Base-by-base conservation (phyloP, 305 asterid genomes). In the Fraxinus sp. region DNA sequence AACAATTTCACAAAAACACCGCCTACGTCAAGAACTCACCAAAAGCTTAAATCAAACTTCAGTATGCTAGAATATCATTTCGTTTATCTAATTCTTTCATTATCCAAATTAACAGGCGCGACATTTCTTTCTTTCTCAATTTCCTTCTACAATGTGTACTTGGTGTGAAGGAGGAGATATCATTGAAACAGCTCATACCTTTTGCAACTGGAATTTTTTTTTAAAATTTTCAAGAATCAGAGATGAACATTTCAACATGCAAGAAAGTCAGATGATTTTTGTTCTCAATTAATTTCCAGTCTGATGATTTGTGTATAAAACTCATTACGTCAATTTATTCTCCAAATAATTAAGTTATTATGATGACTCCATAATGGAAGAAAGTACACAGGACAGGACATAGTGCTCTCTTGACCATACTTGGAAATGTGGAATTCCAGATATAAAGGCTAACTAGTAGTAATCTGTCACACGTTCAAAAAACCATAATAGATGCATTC, bases 111-210 rank as follows among this genome's bases (percentile, higher is more conserved):
- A 64, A 24, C n/a, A 62, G 72, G 16, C 3, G 7, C 22, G 33
- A 9, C 32, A 8, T 7, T 62, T 26, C 32, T 24, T 66, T 66
- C n/a, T 0, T 26, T 66, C 36, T 13, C 20, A 26, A 68, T 26
- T 30, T 68, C 36, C 18, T 28, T 3, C 22, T 28, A 26, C 14
- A 62, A 20, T 14, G 3, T 10, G 41, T 11, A 37, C 82, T 78
- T 71, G 10, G 5, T 3, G 55, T 3, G n/a, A 49, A 68, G 43
- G 20, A 64, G 57, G 57, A 62, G 68, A n/a, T 3, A 66, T 32
- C 32, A 18, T 20, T 70, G 28, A 16, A 75, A 79, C 68, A 81
- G 72, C 80, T 83, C 73, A 46, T 6, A 22, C 49, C 71, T 78
- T 52, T 33, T 72, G 68, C 73, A 84, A 35, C 36, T 11, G 41